Evolutionary conservation across 2,329 filamentous ascomycete genomes (phyloP), one percentile per base, ranked within the genome.

Genomic region (Exophiala lecanii-corni): DNA sequence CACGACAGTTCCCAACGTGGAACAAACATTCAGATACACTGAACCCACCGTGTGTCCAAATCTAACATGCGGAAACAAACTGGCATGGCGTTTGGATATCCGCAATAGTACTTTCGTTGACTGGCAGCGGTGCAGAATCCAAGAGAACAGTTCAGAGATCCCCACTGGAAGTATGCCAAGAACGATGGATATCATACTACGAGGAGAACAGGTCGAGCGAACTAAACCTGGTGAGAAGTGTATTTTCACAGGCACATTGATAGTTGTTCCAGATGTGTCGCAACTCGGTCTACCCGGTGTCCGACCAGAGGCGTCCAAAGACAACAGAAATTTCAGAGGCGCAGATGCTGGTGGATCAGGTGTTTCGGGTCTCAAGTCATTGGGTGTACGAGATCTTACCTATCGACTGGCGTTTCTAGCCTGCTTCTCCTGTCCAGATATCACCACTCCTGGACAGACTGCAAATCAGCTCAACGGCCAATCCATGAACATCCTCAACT

Each of bases 141-240:
- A 98, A 67, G 92, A 98, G 66, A 98, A 97, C 70, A 95, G 89
- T 55, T 91, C 91, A 3, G 92, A 98, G 63, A 98, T 98, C 26
- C 92, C 92, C 0, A 98, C 92, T 0, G 92, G 92, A 41, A 96
- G 89, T 68, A 98, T 98, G 92, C 92, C 92, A 17, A 79, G 92
- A 47, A 98, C 92, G 2, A 92, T 98, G 79, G 92, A 98, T 59
- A 85, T 98, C 31, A 96, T 98, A 55, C 68, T 98, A 23, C 83
- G 92, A 48, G 92, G 92, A 59, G 92, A 98, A 64, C 96, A 98
- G 71, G 92, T 98, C 18, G 92, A 98, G 59, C 82, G 92, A 39
- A 89, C 91, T 39, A 97, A 97, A 71, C 92, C 92, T 36, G 92
- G 92, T 52, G 92, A 98, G 67, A 96, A 94, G 67, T 98, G 92